A percentile compares a stretch with the other conserved stretches of the same genome.
These are phyloP conservation scores for Microstegium vimineum DNA, from an alignment of 176 grass and related monocot genomes.

Conservation along the genomic window DNA sequence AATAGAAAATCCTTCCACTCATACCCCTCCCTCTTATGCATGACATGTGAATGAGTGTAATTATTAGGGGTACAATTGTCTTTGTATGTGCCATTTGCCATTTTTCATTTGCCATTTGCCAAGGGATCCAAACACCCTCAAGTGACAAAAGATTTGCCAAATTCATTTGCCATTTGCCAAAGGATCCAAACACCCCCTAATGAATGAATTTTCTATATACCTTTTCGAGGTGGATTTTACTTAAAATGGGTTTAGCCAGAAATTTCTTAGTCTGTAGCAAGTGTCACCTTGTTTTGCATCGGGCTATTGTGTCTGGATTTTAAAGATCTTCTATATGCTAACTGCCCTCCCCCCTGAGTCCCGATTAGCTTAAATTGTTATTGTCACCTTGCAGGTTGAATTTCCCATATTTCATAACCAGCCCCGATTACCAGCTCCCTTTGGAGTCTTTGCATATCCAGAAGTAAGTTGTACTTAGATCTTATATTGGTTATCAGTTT, in stretches of 20 bases:
- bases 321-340: neutral
- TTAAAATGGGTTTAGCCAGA: neutral
- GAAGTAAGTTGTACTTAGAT: slow-evolving; percentile 41
- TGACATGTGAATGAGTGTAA: no score
- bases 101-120: no score
- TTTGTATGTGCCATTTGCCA: no score
- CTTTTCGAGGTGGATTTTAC: neutral
- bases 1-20: no score
- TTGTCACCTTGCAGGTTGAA: slow-evolving; percentile 52
- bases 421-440: slow-evolving; percentile 66
- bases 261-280: neutral
- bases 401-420: slow-evolving; percentile 75
- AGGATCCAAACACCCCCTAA: no score
- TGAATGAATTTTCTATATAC: neutral
- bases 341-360: neutral
- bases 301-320: neutral
- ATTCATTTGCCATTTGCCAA: no score
- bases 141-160: no score
- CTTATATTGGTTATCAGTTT: neutral
- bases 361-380: neutral
- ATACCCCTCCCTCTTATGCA: no score
- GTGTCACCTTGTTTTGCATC: neutral
- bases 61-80: no score
- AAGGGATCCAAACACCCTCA: no score
- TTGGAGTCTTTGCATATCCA: slow-evolving; percentile 71